These are phyloP conservation scores for Trypethelium eluteriae DNA, from an alignment of 495 filamentous ascomycete genomes.

Conservation along the genomic window DNA sequence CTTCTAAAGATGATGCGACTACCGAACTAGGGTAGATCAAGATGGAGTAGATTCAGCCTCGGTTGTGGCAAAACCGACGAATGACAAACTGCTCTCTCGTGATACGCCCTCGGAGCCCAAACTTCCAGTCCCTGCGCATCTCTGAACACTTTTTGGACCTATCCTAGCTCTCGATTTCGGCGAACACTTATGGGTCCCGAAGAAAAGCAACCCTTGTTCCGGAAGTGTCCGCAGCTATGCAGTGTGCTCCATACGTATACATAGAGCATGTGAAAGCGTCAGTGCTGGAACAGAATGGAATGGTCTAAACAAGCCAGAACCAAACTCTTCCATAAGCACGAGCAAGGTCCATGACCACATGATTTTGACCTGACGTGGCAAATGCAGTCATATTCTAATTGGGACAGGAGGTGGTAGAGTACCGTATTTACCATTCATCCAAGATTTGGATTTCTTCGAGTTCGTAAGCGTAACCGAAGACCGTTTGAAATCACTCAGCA, in stretches of 20 bases:
- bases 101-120: neutral
- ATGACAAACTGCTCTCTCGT: neutral
- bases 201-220: neutral
- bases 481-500: too few species aligned
- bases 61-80: constrained; percentile 6
- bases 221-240: neutral
- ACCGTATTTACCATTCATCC: too few species aligned
- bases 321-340: neutral
- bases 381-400: too few species aligned
- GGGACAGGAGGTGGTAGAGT: too few species aligned
- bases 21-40: neutral
- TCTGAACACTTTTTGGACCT: neutral
- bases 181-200: neutral
- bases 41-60: constrained; percentile 1
- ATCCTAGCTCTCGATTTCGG: too few species aligned
- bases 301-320: neutral
- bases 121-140: neutral
- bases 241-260: too few species aligned
- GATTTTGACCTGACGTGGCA: neutral
- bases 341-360: neutral
- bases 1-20: neutral
- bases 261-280: constrained; percentile 5
- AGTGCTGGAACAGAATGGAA: neutral
- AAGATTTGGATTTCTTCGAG: too few species aligned
- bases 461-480: too few species aligned